Evolutionary conservation across 129 eudicot genomes (phyloP).

Genomic region (Chrysanthemum lavandulifolium): DNA sequence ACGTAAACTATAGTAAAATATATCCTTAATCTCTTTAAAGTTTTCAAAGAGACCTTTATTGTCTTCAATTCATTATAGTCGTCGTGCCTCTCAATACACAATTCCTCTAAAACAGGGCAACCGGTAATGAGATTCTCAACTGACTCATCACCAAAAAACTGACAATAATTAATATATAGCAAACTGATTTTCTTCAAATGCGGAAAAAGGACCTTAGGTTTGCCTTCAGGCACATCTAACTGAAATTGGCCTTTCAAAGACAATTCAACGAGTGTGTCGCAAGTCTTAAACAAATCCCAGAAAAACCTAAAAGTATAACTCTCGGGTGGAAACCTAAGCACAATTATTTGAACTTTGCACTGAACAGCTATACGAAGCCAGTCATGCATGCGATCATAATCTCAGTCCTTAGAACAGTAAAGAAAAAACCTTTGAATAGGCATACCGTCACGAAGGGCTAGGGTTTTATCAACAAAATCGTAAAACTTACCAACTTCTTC

Average conservation of each 20-base stretch:
- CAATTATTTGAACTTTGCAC: slow-evolving; percentile 16
- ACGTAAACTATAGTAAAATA: too few relatives aligned
- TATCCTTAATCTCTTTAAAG: slow-evolving; percentile 23
- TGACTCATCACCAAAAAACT: background rate
- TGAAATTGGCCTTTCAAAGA: slow-evolving; percentile 19
- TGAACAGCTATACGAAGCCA: slow-evolving; percentile 3
- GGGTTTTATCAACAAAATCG: slow-evolving; percentile 19
- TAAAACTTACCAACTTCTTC: slow-evolving; percentile 10
- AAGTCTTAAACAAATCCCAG: slow-evolving; percentile 21
- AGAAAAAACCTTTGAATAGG: slow-evolving; percentile 16
- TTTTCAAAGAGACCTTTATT: slow-evolving; percentile 3
- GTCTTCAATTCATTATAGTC: background rate
- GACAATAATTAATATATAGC: background rate
- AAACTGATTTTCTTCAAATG: slow-evolving; percentile 21
- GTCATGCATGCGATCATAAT: slow-evolving; percentile 20
- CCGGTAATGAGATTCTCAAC: slow-evolving; percentile 23
- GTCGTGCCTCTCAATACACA: slow-evolving; percentile 24
- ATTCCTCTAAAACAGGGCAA: slow-evolving; percentile 27
- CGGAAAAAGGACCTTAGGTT: slow-evolving; percentile 11
- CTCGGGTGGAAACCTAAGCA: background rate
- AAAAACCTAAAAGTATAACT: slow-evolving; percentile 3
- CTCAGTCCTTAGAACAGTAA: slow-evolving; percentile 16
- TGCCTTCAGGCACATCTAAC: slow-evolving; percentile 15
- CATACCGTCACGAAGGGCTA: slow-evolving; percentile 19
- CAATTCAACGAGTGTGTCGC: slow-evolving; percentile 19